Base-by-base conservation (phyloP, 176 grass and related monocot species). In the Juncus effusus region DNA sequence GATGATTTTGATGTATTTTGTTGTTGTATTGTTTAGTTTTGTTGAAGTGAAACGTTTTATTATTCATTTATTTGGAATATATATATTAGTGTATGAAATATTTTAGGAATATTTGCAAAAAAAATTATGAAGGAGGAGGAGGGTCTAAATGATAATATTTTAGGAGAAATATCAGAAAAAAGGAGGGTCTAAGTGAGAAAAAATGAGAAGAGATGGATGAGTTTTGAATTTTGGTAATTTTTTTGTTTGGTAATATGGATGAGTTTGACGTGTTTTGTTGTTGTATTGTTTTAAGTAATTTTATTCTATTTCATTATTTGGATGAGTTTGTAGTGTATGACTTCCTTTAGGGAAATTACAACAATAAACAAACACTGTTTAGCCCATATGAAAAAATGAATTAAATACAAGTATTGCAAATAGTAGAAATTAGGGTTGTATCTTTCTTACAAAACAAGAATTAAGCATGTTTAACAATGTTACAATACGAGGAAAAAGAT, bases 91-190 rank as follows among this genome's bases (percentile, higher is more conserved):
- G 19, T 28, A 28, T 28, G 19, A 28, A 28, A 28, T 28, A 28
- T 28, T 28, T 28, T 28, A 28, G 19, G 19, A 28, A 28, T 28
- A 28, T 28, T 28, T 28, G 19, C 19, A 28, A 28, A 28, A 73
- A 51, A 91, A 84, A 70, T 64, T 86, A 0, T 83, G 84, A 68
- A 60, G 68, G 12, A 80, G 80, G 6, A 84, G 83, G 4, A 77
- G 15, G 64, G 69, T 42, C 16, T 69, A 83, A 65, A 76, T 87
- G 74, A 84, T 83, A 74, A 86, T 83, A 80, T 73, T 84, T 15
- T 86, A 81, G 64, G 77, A 64, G 8, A 70, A 84, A 65, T 91
- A 76, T 74, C 77, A 90, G 51, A 90, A 86, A 62, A 77, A 71
- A 19, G 64, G 60, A 3, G 67, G 80, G 50, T 10, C 9, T 38